These are phyloP conservation scores for Colletotrichum magnum DNA, from an alignment of 2,329 filamentous ascomycete genomes.

Conservation along the genomic window DNA sequence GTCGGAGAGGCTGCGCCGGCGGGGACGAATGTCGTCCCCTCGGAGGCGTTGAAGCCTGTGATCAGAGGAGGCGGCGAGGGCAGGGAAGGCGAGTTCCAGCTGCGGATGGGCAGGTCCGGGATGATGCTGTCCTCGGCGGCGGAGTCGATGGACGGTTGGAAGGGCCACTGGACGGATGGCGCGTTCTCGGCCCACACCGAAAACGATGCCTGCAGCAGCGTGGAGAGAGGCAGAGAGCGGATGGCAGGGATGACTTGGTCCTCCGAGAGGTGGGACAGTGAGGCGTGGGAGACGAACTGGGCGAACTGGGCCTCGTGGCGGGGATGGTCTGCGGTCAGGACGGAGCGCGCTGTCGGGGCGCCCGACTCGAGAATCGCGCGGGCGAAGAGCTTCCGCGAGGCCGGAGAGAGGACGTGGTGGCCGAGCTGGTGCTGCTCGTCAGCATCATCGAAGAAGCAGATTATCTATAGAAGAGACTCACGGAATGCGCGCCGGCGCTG, in stretches of 20 bases:
- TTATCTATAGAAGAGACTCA: constrained; percentile 43
- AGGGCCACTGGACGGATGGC: constrained; percentile 70
- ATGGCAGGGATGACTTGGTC: constrained; percentile 66
- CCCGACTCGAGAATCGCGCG: constrained; percentile 72
- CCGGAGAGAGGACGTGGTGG: constrained; percentile 72
- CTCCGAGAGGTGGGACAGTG: constrained; percentile 63
- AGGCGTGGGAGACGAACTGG: constrained; percentile 66
- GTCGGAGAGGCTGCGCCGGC: constrained; percentile 57
- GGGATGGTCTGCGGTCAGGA: constrained; percentile 67
- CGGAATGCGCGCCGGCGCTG: constrained; percentile 75
- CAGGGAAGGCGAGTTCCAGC: constrained; percentile 68
- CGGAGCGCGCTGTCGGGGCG: constrained; percentile 67
- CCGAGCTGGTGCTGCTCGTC: constrained; percentile 64
- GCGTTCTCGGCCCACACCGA: constrained; percentile 60
- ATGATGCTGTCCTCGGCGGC: constrained; percentile 61
- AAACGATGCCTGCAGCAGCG: constrained; percentile 58
- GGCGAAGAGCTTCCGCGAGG: constrained; percentile 62
- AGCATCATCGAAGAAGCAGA: constrained; percentile 39
- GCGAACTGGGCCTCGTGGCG: constrained; percentile 69
- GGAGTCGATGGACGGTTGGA: constrained; percentile 76
- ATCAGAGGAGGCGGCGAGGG: constrained; percentile 71
- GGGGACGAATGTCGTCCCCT: constrained; percentile 76
- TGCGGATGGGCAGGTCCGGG: constrained; percentile 68
- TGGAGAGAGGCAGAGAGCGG: constrained; percentile 55
- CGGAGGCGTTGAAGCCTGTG: constrained; percentile 80